These are phyloP conservation scores for Phytophthora citrophthora DNA, from an alignment of 352 stramenopile species.

Conservation along the genomic window DNA sequence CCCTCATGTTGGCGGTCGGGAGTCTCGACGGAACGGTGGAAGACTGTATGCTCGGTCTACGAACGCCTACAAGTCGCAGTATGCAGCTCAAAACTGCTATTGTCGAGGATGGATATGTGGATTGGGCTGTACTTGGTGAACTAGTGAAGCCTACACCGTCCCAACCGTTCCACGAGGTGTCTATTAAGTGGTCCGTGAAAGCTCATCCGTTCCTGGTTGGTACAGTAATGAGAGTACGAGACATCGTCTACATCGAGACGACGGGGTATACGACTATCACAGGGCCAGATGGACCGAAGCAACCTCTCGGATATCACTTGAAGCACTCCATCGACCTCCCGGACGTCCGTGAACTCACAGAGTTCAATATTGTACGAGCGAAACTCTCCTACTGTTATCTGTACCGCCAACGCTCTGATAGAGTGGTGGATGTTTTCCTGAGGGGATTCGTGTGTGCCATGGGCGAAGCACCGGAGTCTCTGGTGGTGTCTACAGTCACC, in stretches of 20 bases:
- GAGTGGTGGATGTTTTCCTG: constrained; percentile 57
- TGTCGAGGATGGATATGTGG: constrained; percentile 56
- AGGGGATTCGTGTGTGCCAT: constrained; percentile 50
- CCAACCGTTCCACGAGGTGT: constrained; percentile 55
- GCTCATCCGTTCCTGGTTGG: constrained; percentile 51
- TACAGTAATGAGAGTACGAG: constrained; percentile 51
- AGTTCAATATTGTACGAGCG: constrained; percentile 44
- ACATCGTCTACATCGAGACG: constrained; percentile 68
- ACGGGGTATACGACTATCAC: constrained; percentile 46
- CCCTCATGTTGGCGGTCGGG: constrained; percentile 46
- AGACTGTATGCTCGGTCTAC: constrained; percentile 61
- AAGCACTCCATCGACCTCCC: constrained; percentile 64
- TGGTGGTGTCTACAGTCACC: constrained; percentile 57
- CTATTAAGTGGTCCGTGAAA: constrained; percentile 66
- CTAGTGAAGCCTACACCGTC: constrained; percentile 41
- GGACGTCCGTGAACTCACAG: constrained; percentile 34
- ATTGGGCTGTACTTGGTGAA: constrained; percentile 51
- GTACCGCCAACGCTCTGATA: constrained; percentile 52
- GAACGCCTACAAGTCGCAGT: constrained; percentile 47
- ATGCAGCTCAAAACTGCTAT: constrained; percentile 67
- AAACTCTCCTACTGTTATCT: constrained; percentile 64
- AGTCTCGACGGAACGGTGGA: constrained; percentile 48
- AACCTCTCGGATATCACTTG: constrained; percentile 58
- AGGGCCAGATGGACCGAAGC: constrained; percentile 34
- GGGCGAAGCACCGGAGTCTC: constrained; percentile 47